phyloP scores from a whole-genome alignment of 768 basidiomycete genomes.

The Austroboletus festivus region DNA sequence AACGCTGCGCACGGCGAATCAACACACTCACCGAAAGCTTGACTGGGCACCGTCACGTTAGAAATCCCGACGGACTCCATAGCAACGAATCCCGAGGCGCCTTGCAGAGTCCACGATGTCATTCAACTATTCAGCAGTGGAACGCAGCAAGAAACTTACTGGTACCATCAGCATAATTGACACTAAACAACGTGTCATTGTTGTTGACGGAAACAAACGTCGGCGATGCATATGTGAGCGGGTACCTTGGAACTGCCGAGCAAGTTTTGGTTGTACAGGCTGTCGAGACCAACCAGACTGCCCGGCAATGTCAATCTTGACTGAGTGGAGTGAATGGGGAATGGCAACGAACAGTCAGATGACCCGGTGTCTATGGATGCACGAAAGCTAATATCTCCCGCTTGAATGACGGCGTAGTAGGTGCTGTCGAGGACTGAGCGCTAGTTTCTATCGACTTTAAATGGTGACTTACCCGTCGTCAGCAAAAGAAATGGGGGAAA shows the following conservation, averaged over 20 bases:
- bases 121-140: neutral
- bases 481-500: constrained; percentile 44
- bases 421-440: constrained; percentile 44
- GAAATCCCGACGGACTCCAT: constrained; percentile 57
- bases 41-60: constrained; percentile 57
- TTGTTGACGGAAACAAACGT: constrained; percentile 59
- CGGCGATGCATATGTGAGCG: constrained; percentile 61
- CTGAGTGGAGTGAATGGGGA: neutral
- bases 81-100: constrained; percentile 67
- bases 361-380: constrained; percentile 75
- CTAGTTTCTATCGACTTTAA: constrained; percentile 7
- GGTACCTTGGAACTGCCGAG: constrained; percentile 62
- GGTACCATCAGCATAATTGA: constrained; percentile 66
- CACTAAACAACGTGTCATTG: constrained; percentile 58
- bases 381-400: constrained; percentile 63
- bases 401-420: constrained; percentile 59
- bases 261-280: constrained; percentile 56
- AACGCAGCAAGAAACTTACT: constrained; percentile 40
- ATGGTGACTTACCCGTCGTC: constrained; percentile 47
- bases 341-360: constrained; percentile 23
- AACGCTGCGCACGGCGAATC: neutral
- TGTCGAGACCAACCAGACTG: constrained; percentile 70
- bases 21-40: constrained; percentile 59
- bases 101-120: constrained; percentile 35
- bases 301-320: constrained; percentile 20